Evolutionary conservation across 768 basidiomycete genomes (phyloP).

Genomic region (Calocera cornea): DNA sequence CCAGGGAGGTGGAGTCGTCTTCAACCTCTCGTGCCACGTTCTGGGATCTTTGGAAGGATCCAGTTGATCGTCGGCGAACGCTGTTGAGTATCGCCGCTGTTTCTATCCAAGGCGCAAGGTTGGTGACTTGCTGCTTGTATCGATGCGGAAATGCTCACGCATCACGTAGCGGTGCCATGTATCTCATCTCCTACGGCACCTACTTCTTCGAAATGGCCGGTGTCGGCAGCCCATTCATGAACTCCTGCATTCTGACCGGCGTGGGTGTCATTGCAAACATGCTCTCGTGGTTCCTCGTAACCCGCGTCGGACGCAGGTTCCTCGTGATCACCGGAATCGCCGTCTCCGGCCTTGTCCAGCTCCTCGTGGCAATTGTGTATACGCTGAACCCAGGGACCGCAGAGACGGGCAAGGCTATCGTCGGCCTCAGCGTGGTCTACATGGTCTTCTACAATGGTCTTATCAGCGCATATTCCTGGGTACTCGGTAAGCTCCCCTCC

Average conservation of each 20-base stretch:
- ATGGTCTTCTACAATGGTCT: conserved; percentile 1
- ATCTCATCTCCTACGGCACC: neutral
- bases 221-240: neutral
- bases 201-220: conserved; percentile 1
- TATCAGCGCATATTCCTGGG: neutral
- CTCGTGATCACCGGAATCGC: neutral
- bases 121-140: neutral
- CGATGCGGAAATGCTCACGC: neutral
- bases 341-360: neutral
- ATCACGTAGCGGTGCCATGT: neutral
- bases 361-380: neutral
- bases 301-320: neutral
- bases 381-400: neutral
- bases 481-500: neutral
- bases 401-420: neutral
- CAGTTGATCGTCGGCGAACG: neutral
- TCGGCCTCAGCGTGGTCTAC: neutral
- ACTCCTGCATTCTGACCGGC: neutral
- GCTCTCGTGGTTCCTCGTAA: neutral
- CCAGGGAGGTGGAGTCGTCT: neutral
- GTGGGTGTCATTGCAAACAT: neutral
- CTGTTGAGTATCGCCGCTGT: neutral
- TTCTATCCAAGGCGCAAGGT: neutral
- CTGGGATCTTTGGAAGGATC: conserved; percentile 1
- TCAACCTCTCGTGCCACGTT: neutral